A percentile compares a stretch with the other conserved stretches of the same genome.
Evolutionary conservation across 805 yeast genomes (phyloP).

Genomic region (Isabelozyma rhagii): DNA sequence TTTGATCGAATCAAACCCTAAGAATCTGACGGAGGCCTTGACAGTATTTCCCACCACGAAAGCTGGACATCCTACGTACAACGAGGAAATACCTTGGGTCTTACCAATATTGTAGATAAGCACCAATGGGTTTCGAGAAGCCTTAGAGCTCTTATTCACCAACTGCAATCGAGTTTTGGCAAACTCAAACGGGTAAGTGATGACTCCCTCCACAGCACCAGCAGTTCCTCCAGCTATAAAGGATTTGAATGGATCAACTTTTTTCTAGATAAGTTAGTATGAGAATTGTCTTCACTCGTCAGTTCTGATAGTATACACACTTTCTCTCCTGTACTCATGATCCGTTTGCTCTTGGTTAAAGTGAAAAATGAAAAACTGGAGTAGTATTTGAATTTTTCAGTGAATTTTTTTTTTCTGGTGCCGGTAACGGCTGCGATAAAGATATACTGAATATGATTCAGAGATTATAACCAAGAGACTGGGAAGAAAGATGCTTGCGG

Average conservation of each 20-base stretch:
- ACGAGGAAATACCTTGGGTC: slow-evolving; percentile 72
- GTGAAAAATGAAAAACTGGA: neutral
- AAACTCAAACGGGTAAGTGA: slow-evolving; percentile 95
- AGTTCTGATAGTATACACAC: neutral
- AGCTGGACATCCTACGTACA: slow-evolving; percentile 96
- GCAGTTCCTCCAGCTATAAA: slow-evolving; percentile 95
- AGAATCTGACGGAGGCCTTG: slow-evolving; percentile 91
- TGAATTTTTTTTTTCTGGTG: neutral
- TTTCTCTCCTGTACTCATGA: neutral
- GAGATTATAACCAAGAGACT: too few species aligned
- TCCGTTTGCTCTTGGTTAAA: neutral
- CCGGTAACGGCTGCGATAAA: neutral
- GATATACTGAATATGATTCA: too few species aligned
- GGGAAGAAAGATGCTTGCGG: too few species aligned
- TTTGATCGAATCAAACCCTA: slow-evolving; percentile 89
- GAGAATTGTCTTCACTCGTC: neutral
- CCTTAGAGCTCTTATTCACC: slow-evolving; percentile 58
- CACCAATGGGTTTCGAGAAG: slow-evolving; percentile 80
- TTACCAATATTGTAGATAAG: slow-evolving; percentile 72
- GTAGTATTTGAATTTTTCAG: neutral
- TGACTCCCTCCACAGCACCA: slow-evolving; percentile 90
- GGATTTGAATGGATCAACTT: slow-evolving; percentile 72
- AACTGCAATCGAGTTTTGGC: slow-evolving; percentile 92
- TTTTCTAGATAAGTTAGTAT: slow-evolving; percentile 14
- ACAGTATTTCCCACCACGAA: slow-evolving; percentile 94